Conservation (phyloP, 306 rosid genomes). For the Morella rubra region DNA sequence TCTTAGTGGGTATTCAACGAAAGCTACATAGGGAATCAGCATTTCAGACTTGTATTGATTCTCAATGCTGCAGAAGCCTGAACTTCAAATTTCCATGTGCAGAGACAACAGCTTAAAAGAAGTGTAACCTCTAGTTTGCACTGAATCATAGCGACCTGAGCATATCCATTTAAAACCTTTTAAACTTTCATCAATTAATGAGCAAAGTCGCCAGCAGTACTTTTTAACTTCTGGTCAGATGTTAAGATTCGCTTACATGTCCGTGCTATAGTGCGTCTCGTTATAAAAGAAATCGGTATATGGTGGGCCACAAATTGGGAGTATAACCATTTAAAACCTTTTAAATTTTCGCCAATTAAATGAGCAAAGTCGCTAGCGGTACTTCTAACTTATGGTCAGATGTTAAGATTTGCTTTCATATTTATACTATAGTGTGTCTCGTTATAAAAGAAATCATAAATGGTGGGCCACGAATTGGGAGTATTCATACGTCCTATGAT, state of each 20-base stretch:
- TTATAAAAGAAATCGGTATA: not conserved
- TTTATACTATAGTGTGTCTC: not conserved
- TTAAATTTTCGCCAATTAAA: not conserved
- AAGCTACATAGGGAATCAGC: not conserved
- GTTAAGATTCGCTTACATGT: not conserved
- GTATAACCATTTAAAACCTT: not conserved
- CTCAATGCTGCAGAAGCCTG: not conserved
- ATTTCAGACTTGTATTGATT: not conserved
- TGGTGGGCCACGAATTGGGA: not conserved
- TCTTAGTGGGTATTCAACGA: slow-evolving; percentile 21
- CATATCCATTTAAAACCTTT: not conserved
- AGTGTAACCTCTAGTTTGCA: not conserved
- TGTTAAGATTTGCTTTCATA: not conserved
- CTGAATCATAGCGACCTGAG: not conserved
- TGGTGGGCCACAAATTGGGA: not conserved
- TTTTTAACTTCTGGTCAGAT: not conserved
- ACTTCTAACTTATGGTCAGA: not conserved
- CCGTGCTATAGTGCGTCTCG: not conserved
- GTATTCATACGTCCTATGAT: not conserved
- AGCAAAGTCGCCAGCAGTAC: not conserved
- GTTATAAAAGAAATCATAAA: not conserved
- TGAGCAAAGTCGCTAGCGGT: not conserved
- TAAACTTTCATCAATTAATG: not conserved
- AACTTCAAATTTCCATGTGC: not conserved
- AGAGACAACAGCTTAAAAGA: not conserved